Percentiles rank a stretch among this genome's conserved stretches.
These are phyloP conservation scores for Candida boleticola DNA, from an alignment of 805 yeast species.

Conservation along the genomic window DNA sequence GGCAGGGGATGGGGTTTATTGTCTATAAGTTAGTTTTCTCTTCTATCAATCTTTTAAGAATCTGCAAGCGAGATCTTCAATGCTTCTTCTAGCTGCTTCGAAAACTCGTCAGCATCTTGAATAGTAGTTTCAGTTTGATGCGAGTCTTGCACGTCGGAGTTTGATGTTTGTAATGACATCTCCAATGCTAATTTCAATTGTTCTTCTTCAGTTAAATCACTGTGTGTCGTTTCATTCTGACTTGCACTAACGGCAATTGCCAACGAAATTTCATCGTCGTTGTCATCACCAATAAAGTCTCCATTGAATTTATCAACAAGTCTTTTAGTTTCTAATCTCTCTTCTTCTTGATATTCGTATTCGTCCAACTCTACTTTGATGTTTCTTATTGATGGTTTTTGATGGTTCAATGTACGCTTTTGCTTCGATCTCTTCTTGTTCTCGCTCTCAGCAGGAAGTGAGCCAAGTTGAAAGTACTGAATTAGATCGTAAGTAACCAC, in stretches of 20 bases:
- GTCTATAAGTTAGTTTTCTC: no score
- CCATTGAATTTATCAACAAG: constrained; percentile 50
- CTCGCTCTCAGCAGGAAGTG: constrained; percentile 12
- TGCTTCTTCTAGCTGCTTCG: constrained; percentile 2
- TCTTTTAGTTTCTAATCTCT: constrained; percentile 17
- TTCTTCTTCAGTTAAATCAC: constrained; percentile 20
- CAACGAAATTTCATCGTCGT: constrained; percentile 16
- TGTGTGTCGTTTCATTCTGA: background rate
- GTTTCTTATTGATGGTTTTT: constrained; percentile 15
- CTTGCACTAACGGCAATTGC: constrained; percentile 20
- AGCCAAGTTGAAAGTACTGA: constrained; percentile 50
- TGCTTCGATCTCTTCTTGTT: constrained; percentile 16
- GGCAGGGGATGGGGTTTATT: no score
- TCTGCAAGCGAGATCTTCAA: background rate
- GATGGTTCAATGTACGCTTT: constrained; percentile 20
- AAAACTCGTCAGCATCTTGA: background rate
- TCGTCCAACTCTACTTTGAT: constrained; percentile 36
- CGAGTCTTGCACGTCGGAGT: background rate
- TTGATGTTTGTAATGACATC: constrained; percentile 29
- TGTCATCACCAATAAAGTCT: constrained; percentile 14
- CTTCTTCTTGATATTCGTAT: constrained; percentile 28
- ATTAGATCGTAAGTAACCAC: constrained; percentile 39
- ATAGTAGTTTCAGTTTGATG: background rate
- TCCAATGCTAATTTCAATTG: constrained; percentile 44
- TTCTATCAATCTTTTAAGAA: no score